phyloP scores from a whole-genome alignment of 305 asterid genomes.

The Fraxinus floribunda region DNA sequence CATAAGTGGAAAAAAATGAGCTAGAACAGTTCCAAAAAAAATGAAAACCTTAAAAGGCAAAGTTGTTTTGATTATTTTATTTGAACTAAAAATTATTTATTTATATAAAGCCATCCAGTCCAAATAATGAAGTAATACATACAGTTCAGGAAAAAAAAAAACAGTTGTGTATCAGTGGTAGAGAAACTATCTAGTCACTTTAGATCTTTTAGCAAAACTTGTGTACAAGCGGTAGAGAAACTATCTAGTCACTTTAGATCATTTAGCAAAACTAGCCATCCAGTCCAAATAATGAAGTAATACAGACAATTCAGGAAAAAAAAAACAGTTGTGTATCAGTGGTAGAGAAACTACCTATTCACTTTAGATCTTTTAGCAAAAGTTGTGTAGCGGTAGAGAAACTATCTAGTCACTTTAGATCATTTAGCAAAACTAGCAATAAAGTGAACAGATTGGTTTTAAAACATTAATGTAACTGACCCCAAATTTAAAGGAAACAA shows the following conservation, averaged over 20 bases:
- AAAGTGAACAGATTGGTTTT: neutral
- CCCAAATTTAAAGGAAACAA: neutral
- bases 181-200: neutral
- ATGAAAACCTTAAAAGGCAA: neutral
- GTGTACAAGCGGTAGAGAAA: neutral
- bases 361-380: neutral
- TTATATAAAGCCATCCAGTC: neutral
- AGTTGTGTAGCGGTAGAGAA: neutral
- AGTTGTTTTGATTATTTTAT: neutral
- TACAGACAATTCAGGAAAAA: too few relatives aligned
- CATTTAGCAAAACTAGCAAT: neutral
- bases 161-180: neutral
- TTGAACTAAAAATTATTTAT: neutral
- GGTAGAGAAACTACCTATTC: neutral
- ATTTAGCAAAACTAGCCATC: neutral
- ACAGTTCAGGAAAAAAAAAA: neutral
- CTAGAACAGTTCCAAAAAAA: neutral
- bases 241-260: neutral
- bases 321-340: too few relatives aligned
- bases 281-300: too few relatives aligned
- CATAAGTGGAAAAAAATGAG: neutral
- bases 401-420: neutral
- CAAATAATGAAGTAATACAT: neutral
- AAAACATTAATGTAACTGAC: neutral
- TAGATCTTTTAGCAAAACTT: neutral